These are phyloP conservation scores for Metschnikowia sp. DNA, from an alignment of 805 yeast genomes.

Conservation along the genomic window DNA sequence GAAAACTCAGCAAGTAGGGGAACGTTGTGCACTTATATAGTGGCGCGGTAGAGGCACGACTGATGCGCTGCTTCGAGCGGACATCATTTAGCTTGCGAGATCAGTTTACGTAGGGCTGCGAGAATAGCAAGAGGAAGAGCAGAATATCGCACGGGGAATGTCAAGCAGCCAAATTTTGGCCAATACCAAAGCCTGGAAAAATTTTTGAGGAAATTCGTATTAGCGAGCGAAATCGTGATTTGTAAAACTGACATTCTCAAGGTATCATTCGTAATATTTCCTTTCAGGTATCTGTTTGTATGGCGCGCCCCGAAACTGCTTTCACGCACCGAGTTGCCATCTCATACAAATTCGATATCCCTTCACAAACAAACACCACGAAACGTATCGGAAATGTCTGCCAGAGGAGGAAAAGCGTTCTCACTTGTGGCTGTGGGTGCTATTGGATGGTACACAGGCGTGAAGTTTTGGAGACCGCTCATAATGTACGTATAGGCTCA, in stretches of 20 bases:
- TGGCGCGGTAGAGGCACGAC: constrained; percentile 15
- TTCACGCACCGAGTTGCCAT: too few species aligned
- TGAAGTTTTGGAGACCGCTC: constrained; percentile 71
- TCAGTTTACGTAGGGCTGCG: background rate
- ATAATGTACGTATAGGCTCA: constrained; percentile 48
- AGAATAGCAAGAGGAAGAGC: background rate
- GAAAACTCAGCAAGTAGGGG: constrained; percentile 6
- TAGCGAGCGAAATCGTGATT: too few species aligned
- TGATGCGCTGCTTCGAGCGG: background rate
- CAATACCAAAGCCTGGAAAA: background rate
- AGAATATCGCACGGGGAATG: too few species aligned
- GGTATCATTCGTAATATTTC: too few species aligned
- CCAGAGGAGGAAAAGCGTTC: constrained; percentile 24
- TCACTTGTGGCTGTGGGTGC: constrained; percentile 24
- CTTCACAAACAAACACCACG: background rate
- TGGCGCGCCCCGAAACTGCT: constrained; percentile 2
- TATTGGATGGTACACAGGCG: constrained; percentile 46
- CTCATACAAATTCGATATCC: too few species aligned
- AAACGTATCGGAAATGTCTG: constrained; percentile 14
- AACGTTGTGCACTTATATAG: constrained; percentile 12
- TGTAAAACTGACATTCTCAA: too few species aligned
- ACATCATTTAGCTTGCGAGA: too few species aligned
- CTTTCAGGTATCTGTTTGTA: background rate
- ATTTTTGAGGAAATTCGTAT: too few species aligned
- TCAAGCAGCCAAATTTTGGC: too few species aligned